phyloP scores from a whole-genome alignment of 768 basidiomycete species.

The Boletus coccyginus region DNA sequence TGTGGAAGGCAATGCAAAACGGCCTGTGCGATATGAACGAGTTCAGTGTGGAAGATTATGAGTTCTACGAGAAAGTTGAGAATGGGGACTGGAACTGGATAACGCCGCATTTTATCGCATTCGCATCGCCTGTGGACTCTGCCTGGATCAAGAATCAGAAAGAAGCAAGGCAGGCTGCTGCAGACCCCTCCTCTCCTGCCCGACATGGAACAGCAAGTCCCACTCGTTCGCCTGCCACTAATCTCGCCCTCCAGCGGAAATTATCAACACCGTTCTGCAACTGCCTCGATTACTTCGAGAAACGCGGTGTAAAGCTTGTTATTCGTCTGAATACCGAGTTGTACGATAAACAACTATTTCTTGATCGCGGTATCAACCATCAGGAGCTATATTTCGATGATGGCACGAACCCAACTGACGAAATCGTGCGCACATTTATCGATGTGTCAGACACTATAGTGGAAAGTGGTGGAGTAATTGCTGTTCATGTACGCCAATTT shows the following conservation, averaged over 20 bases:
- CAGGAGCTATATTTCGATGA: slow-evolving; percentile 96
- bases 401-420: slow-evolving; percentile 95
- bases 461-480: slow-evolving; percentile 75
- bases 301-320: slow-evolving; percentile 82
- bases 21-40: slow-evolving; percentile 92
- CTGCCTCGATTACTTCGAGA: slow-evolving; percentile 91
- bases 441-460: slow-evolving; percentile 79
- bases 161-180: slow-evolving; percentile 47
- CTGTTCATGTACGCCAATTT: slow-evolving; percentile 70
- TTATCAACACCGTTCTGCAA: slow-evolving; percentile 80
- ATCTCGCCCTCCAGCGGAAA: slow-evolving; percentile 71
- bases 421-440: slow-evolving; percentile 91
- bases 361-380: slow-evolving; percentile 83
- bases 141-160: slow-evolving; percentile 77
- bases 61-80: slow-evolving; percentile 93
- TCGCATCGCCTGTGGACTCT: slow-evolving; percentile 86
- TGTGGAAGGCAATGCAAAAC: slow-evolving; percentile 90
- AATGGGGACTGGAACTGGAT: slow-evolving; percentile 97
- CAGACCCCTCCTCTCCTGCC: slow-evolving; percentile 26
- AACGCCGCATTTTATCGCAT: slow-evolving; percentile 89
- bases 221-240: slow-evolving; percentile 30
- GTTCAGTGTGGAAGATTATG: slow-evolving; percentile 91
- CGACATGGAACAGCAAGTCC: slow-evolving; percentile 24
- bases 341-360: slow-evolving; percentile 79
- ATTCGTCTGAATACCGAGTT: slow-evolving; percentile 92